Base-by-base conservation (phyloP, 257 asterid genomes). In the Craterostigma plantagineum region DNA sequence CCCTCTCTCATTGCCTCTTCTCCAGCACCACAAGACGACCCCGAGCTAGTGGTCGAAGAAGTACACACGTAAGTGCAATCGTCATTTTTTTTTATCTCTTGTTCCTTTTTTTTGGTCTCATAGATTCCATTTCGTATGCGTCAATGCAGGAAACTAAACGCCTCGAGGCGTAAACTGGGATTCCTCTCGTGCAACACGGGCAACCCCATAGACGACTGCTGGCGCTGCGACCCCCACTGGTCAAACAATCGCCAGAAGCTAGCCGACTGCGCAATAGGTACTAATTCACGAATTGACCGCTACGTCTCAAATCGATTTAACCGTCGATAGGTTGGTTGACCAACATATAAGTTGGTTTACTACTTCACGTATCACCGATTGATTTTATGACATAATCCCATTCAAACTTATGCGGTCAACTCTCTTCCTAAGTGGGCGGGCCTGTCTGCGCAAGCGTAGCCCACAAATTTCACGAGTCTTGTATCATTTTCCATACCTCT, bases 221-320 rank as follows among this genome's bases (percentile, higher is more conserved):
- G 92, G 92, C 68, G 92, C 14, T 79, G 92, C 54, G 82, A 79
- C 73, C 51, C 64, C 6, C 71, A 54, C 49, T 75, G 92, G 92
- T 72, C 67, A 16, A 1, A 41, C 15, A 41, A 41, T 41, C 45
- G 45, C 16, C 45, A 14, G 45, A 41, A 14, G 45, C 12, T 41
- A 14, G 45, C 45, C 12, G 45, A 41, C 16, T 41, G 45, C 45
- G 45, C 15, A 17, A 41, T 41, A 23, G 30, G 30, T 23, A 23
- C 30, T 23, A 23, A 23, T 23, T 23, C 4, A 23, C 30, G n/a
- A n/a, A n/a, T n/a, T n/a, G n/a, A n/a, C n/a, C n/a, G n/a, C n/a
- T n/a, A n/a, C n/a, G n/a, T n/a, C n/a, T n/a, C n/a, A n/a, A n/a
- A n/a, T n/a, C n/a, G n/a, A n/a, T n/a, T n/a, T n/a, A n/a, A n/a